These are phyloP conservation scores for Yamadazyma songkhlaensis DNA, from an alignment of 1,139 yeast species.

Conservation along the genomic window DNA sequence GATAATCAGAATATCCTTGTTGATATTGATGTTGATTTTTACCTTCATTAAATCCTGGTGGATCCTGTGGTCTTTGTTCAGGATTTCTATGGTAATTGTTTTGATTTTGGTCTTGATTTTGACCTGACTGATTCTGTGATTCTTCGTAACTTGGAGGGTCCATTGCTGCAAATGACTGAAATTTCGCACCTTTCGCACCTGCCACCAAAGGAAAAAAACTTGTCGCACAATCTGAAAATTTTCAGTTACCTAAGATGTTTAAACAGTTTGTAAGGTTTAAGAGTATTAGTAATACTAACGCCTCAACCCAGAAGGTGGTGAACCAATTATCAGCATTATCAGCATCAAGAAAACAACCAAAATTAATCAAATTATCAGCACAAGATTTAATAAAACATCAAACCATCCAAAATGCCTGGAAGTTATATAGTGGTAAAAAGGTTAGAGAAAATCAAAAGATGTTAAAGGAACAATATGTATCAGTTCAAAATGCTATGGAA, in stretches of 20 bases:
- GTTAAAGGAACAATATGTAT: slow-evolving; percentile 60
- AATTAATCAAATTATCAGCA: slow-evolving; percentile 65
- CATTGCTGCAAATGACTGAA: slow-evolving; percentile 4
- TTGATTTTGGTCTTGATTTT: not conserved
- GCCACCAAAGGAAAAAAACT: not conserved
- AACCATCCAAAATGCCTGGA: slow-evolving; percentile 85
- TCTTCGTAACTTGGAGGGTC: slow-evolving; percentile 9
- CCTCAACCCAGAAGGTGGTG: slow-evolving; percentile 64
- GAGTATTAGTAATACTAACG: slow-evolving; percentile 38
- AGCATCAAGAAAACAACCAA: slow-evolving; percentile 87
- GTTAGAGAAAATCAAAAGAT: slow-evolving; percentile 41
- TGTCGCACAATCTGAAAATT: not conserved
- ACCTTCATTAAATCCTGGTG: not conserved
- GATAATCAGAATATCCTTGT: slow-evolving; percentile 1
- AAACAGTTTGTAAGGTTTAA: slow-evolving; percentile 33
- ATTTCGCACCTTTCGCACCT: slow-evolving; percentile 2
- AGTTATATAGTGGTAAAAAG: slow-evolving; percentile 51
- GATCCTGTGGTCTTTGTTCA: not conserved
- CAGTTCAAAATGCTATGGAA: slow-evolving; percentile 71
- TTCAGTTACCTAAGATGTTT: not conserved
- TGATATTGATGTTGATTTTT: not conserved
- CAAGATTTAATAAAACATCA: slow-evolving; percentile 88
- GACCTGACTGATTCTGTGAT: slow-evolving; percentile 1
- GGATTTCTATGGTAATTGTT: not conserved
- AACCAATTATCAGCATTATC: slow-evolving; percentile 82